Percentiles rank a stretch among this genome's conserved stretches.
These are phyloP conservation scores for Cercospora berteroae DNA, from an alignment of 2,329 filamentous ascomycete genomes.

Conservation along the genomic window DNA sequence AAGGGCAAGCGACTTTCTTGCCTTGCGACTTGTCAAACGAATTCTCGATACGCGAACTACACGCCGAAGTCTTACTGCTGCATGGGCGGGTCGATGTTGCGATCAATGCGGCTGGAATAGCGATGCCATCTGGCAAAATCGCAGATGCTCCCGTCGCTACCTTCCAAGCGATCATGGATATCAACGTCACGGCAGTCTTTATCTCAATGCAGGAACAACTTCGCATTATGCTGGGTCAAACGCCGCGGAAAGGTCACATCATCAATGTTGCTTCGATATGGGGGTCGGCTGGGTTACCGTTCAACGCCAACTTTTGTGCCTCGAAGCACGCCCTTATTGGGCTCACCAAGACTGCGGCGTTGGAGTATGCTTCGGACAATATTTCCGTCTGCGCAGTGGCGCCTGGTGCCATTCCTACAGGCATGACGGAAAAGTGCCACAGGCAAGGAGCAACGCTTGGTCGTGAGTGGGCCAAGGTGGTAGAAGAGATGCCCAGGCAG, in stretches of 20 bases:
- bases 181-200: background rate
- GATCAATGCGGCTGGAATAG: background rate
- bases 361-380: background rate
- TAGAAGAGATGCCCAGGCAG: background rate
- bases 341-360: background rate
- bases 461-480: background rate
- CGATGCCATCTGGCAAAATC: background rate
- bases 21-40: background rate
- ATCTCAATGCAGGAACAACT: background rate
- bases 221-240: background rate
- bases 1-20: background rate
- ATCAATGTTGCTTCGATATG: background rate
- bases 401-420: background rate
- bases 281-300: background rate
- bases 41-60: background rate
- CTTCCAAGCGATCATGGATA: background rate
- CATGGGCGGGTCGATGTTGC: background rate
- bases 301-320: background rate
- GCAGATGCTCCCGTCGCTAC: background rate
- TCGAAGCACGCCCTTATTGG: background rate
- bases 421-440: background rate
- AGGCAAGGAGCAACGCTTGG: background rate
- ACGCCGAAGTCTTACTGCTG: background rate
- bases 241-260: background rate
- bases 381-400: background rate